Evolutionary conservation across 192 early-diverging fungal species (phyloP).

Genomic region (Dispira simplex): DNA sequence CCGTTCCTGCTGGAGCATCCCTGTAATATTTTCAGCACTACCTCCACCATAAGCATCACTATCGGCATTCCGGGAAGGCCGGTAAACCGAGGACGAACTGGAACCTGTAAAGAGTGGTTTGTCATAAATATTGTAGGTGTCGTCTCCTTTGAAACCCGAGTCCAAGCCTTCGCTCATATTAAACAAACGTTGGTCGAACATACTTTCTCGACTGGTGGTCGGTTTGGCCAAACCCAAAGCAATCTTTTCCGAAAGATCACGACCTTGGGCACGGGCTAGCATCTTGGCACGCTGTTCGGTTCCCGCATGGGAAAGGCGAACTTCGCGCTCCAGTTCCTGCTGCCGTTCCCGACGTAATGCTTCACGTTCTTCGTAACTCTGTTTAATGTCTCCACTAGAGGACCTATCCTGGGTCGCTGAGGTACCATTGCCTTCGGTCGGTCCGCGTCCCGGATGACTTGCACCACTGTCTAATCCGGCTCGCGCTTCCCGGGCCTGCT

Average conservation of each 20-base stretch:
- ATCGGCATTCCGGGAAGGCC: conserved; percentile 47
- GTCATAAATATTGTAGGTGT: conserved; percentile 88
- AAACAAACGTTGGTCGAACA: conserved; percentile 92
- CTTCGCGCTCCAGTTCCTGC: conserved; percentile 73
- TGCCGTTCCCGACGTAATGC: conserved; percentile 67
- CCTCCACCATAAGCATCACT: conserved; percentile 44
- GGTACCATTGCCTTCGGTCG: conserved; percentile 10
- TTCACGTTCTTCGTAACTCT: conserved; percentile 58
- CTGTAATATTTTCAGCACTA: conserved; percentile 47
- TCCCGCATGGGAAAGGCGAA: conserved; percentile 79
- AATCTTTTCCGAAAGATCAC: conserved; percentile 98
- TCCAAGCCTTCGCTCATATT: conserved; percentile 76
- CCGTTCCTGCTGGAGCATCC: conserved; percentile 46
- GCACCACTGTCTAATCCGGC: conserved; percentile 24
- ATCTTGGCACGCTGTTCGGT: conserved; percentile 70
- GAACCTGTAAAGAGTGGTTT: conserved; percentile 78
- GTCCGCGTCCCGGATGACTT: conserved; percentile 8
- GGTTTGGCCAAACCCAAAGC: conserved; percentile 93
- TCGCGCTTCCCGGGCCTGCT: conserved; percentile 83
- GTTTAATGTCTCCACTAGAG: conserved; percentile 19
- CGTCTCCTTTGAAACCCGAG: conserved; percentile 82
- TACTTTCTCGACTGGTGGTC: conserved; percentile 67
- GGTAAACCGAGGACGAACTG: conserved; percentile 57
- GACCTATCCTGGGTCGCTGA: conserved; percentile 13
- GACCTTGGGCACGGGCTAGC: conserved; percentile 47